Percentiles rank a stretch among this genome's conserved stretches.
Conservation (phyloP, 1,284 basidiomycete genomes). For the Schizopora paradoxa region DNA sequence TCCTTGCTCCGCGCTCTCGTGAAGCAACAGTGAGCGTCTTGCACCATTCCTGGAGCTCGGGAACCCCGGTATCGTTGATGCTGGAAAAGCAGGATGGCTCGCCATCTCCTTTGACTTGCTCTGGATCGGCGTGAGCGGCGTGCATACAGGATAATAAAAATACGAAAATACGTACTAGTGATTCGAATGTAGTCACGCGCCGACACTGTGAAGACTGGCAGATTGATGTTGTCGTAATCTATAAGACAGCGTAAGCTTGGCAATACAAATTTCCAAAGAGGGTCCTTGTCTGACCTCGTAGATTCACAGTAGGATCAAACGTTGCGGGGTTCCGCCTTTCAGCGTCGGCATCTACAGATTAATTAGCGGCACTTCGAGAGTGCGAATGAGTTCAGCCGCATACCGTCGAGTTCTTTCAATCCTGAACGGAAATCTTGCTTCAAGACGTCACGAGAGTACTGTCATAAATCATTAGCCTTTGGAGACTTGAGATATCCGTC, state of each 20-base stretch:
- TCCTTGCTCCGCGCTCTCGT: conserved; percentile 46
- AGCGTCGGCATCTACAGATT: conserved; percentile 42
- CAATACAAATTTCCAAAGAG: background rate
- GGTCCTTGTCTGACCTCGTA: conserved; percentile 38
- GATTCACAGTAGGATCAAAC: conserved; percentile 46
- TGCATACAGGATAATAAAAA: background rate
- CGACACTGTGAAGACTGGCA: conserved; percentile 59
- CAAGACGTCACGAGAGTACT: conserved; percentile 52
- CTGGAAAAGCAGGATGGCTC: conserved; percentile 51
- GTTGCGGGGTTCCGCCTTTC: conserved; percentile 50
- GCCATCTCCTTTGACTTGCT: conserved; percentile 53
- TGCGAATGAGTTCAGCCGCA: conserved; percentile 5
- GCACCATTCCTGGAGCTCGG: conserved; percentile 54
- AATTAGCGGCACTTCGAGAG: conserved; percentile 1
- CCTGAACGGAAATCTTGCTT: conserved; percentile 57
- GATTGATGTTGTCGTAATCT: conserved; percentile 55
- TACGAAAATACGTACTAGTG: conserved; percentile 36
- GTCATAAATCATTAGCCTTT: conserved; percentile 4
- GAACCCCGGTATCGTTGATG: conserved; percentile 49
- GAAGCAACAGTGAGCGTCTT: conserved; percentile 48
- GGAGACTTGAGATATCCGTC: too few relatives aligned
- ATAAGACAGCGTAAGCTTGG: background rate
- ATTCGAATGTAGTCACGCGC: conserved; percentile 55
- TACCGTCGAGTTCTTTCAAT: conserved; percentile 54
- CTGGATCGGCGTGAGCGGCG: conserved; percentile 1